Percentiles rank a stretch among this genome's conserved stretches.
phyloP scores from a whole-genome alignment of 371 early-diverging fungal species.

The Nematocida sp. region DNA sequence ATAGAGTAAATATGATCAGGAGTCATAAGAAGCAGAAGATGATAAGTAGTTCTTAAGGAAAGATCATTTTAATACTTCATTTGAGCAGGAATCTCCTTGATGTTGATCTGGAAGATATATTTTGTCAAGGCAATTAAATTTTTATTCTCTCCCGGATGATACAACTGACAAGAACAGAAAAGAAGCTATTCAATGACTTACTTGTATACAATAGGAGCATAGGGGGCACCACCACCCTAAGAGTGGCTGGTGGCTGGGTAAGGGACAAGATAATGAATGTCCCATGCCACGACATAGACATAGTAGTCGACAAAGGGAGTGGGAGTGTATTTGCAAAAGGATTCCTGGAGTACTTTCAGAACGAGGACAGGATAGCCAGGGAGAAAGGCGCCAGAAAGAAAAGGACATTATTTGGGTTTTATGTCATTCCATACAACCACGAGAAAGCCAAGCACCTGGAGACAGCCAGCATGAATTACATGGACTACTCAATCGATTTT shows the following conservation, averaged over 20 bases:
- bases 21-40: too few species aligned
- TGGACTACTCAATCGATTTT: constrained; percentile 80
- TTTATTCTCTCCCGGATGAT: too few species aligned
- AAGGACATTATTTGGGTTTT: constrained; percentile 16
- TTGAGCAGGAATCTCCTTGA: too few species aligned
- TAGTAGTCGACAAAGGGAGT: constrained; percentile 84
- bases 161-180: constrained; percentile 3
- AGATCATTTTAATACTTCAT: too few species aligned
- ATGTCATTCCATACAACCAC: constrained; percentile 69
- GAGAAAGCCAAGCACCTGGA: constrained; percentile 94
- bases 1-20: too few species aligned
- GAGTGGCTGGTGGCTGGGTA: constrained; percentile 64
- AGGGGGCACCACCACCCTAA: constrained; percentile 26
- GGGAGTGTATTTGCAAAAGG: constrained; percentile 82
- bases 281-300: constrained; percentile 81
- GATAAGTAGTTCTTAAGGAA: too few species aligned
- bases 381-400: too few species aligned
- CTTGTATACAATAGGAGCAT: constrained; percentile 26
- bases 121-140: too few species aligned
- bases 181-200: constrained; percentile 32
- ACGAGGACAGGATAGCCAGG: too few species aligned
- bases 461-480: constrained; percentile 79
- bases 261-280: constrained; percentile 74
- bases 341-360: constrained; percentile 66
- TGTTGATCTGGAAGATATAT: too few species aligned